These are phyloP conservation scores for Mycosphaerelloides madeirae DNA, from an alignment of 2,329 filamentous ascomycete genomes.

Conservation along the genomic window DNA sequence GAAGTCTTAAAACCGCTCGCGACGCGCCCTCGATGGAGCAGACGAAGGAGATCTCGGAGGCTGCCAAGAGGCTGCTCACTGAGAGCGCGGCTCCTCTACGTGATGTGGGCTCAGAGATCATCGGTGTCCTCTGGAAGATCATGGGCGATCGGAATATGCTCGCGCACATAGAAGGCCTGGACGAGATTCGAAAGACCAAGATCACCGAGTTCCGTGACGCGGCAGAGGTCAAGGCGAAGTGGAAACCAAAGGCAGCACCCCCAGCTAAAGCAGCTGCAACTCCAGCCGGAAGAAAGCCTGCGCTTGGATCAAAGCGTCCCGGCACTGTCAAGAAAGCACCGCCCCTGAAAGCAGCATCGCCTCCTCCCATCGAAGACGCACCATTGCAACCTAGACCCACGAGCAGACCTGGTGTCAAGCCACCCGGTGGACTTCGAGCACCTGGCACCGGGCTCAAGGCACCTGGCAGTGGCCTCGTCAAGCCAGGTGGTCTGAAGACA, in stretches of 20 bases:
- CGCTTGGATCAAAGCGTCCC: constrained; percentile 45
- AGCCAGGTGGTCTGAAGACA: constrained; percentile 37
- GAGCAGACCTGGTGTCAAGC: constrained; percentile 47
- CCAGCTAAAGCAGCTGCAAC: constrained; percentile 55
- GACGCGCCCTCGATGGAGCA: constrained; percentile 81
- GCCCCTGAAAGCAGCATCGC: constrained; percentile 35
- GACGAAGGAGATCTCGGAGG: constrained; percentile 78
- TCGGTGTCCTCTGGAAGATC: constrained; percentile 97
- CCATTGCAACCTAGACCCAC: constrained; percentile 57
- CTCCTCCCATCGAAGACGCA: constrained; percentile 43
- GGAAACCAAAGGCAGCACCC: constrained; percentile 75
- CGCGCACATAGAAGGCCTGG: constrained; percentile 81
- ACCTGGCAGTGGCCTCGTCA: constrained; percentile 39
- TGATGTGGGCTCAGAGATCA: constrained; percentile 82
- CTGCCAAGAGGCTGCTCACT: constrained; percentile 79
- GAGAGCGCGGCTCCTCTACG: constrained; percentile 83
- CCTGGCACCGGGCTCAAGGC: constrained; percentile 30
- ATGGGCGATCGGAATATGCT: constrained; percentile 96
- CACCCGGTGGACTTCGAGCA: constrained; percentile 27
- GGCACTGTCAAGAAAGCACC: constrained; percentile 46
- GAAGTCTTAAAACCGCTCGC: constrained; percentile 75
- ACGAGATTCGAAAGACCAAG: constrained; percentile 92
- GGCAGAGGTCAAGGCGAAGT: constrained; percentile 81
- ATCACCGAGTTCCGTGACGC: constrained; percentile 86
- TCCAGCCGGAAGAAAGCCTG: constrained; percentile 51